phyloP scores from a whole-genome alignment of 345 rosid species.

The Gossypium longicalyx region DNA sequence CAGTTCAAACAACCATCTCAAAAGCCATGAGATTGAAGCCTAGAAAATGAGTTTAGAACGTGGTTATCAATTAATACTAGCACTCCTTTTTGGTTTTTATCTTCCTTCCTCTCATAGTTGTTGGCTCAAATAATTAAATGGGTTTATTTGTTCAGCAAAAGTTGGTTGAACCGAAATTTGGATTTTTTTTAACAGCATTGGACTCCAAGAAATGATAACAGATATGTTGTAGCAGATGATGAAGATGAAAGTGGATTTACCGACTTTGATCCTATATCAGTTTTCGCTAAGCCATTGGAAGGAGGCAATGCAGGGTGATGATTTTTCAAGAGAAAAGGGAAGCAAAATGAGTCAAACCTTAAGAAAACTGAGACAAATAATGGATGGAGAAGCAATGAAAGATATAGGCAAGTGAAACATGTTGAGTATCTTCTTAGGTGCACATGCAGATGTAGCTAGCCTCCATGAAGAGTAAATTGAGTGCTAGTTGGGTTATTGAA shows the following conservation, averaged over 20 bases:
- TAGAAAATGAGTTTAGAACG: too few species aligned
- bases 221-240: constrained; percentile 8
- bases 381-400: constrained; percentile 15
- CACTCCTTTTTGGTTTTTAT: background rate
- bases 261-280: constrained; percentile 31
- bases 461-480: constrained; percentile 23
- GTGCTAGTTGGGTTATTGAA: constrained; percentile 14
- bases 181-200: constrained; percentile 42
- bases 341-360: background rate
- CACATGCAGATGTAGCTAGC: constrained; percentile 42
- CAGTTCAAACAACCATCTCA: too few species aligned
- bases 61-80: background rate
- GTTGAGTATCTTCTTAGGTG: constrained; percentile 11
- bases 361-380: constrained; percentile 19
- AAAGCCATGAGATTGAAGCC: too few species aligned
- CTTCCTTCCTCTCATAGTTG: background rate
- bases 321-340: constrained; percentile 11
- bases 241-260: constrained; percentile 35
- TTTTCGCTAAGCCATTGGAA: constrained; percentile 58
- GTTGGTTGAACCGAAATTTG: background rate
- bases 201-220: constrained; percentile 33
- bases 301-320: constrained; percentile 33
- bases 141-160: background rate
- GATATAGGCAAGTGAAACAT: constrained; percentile 10
- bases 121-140: background rate